Percentiles rank a stretch among this genome's conserved stretches.
Evolutionary conservation across 805 yeast species (phyloP).

Genomic region (Ogataea parapolymorpha): DNA sequence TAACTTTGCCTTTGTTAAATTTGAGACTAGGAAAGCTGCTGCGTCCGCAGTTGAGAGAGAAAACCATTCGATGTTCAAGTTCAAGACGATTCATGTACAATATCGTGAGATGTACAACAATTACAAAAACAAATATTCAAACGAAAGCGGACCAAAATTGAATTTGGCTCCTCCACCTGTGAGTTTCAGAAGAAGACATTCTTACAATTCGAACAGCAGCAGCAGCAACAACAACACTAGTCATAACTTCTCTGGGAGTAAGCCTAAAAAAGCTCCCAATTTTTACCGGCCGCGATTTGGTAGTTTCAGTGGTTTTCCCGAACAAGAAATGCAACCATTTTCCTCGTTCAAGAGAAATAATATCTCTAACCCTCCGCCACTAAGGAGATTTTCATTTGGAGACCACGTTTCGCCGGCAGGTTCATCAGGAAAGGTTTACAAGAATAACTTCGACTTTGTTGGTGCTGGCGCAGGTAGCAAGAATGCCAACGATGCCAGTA

Average conservation of each 20-base stretch:
- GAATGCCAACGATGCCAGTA: neutral
- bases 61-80: constrained; percentile 72
- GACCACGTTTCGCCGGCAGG: constrained; percentile 16
- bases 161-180: constrained; percentile 80
- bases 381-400: constrained; percentile 19
- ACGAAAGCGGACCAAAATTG: constrained; percentile 26
- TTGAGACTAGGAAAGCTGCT: constrained; percentile 63
- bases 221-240: neutral
- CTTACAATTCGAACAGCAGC: constrained; percentile 15
- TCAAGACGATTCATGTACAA: constrained; percentile 81
- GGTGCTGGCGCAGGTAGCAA: constrained; percentile 5
- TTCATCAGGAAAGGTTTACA: constrained; percentile 13
- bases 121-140: constrained; percentile 30
- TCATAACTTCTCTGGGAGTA: constrained; percentile 1
- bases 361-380: constrained; percentile 13
- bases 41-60: constrained; percentile 85
- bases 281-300: constrained; percentile 19
- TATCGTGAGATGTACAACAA: constrained; percentile 59
- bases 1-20: constrained; percentile 73
- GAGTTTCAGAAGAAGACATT: constrained; percentile 47
- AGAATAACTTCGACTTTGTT: constrained; percentile 17
- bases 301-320: constrained; percentile 17
- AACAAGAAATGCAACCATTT: constrained; percentile 16
- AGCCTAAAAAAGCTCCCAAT: constrained; percentile 14
- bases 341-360: constrained; percentile 7